Evolutionary conservation across 2,329 filamentous ascomycete genomes (phyloP), one percentile per base, ranked within the genome.

Genomic region (Aureobasidium subglaciale): DNA sequence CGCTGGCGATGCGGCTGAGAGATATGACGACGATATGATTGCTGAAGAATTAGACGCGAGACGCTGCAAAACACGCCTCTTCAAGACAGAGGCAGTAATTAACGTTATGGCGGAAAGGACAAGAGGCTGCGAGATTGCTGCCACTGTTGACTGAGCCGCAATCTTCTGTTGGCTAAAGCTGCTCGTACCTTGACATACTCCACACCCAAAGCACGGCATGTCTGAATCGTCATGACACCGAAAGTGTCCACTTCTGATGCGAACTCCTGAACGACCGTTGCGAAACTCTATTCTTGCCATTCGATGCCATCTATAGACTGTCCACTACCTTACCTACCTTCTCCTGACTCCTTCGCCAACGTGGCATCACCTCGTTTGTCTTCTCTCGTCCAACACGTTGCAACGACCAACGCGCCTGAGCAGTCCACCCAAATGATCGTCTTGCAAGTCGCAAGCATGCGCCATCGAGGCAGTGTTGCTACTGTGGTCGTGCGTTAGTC

Each of bases 201-300:
- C 27, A 45, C 42, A 45, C 25, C 42, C 37, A 29, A 45, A 45
- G 42, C 42, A 30, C 25, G 42, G 25, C 32, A 32, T 32, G 5
- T 24, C 16, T 16, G 11, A 11, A 10, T 22, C 43, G 30, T 48
- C 43, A 35, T 48, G 9, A 30, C n/a, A 4, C 4, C 16, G 11
- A n/a, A n/a, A n/a, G n/a, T n/a, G n/a, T n/a, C n/a, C n/a, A n/a
- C n/a, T n/a, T n/a, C n/a, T 22, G 30, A 29, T 29, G 43, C 43
- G 20, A 48, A 48, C 43, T 48, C 43, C 43, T 48, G 25, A 30
- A 20, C 13, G 11, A 34, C 18, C 43, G 43, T 45, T 45, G 43
- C n/a, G 15, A 13, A 48, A 48, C 43, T 48, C 43, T 48, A 48
- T 43, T 16, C 11, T 22, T 48, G 11, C 35, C n/a, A 4, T 10